A percentile compares a stretch with the other conserved stretches of the same genome.
Conservation (phyloP, 768 basidiomycete genomes). For the Wakefieldia striispora region DNA sequence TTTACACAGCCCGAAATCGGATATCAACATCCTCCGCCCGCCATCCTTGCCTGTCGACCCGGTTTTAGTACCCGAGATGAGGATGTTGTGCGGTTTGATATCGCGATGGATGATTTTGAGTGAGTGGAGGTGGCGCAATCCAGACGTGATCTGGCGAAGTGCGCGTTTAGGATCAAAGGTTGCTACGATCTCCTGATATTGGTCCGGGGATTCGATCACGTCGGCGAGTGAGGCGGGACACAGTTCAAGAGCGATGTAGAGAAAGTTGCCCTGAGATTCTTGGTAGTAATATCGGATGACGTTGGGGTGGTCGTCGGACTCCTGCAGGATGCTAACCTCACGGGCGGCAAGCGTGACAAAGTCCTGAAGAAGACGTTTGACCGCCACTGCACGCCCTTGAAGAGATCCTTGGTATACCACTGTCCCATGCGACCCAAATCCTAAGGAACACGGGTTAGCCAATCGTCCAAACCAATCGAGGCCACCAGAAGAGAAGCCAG, state of each 20-base stretch:
- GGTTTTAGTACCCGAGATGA: constrained; percentile 71
- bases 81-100: constrained; percentile 98
- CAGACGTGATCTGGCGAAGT: constrained; percentile 80
- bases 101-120: constrained; percentile 97
- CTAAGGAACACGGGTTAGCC: constrained; percentile 39
- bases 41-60: constrained; percentile 40
- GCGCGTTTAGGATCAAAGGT: constrained; percentile 87
- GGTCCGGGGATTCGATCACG: constrained; percentile 76
- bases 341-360: constrained; percentile 93
- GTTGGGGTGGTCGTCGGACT: constrained; percentile 97
- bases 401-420: constrained; percentile 92
- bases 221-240: constrained; percentile 90
- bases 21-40: constrained; percentile 82
- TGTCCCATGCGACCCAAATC: constrained; percentile 95
- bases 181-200: constrained; percentile 73
- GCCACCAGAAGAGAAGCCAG: neutral
- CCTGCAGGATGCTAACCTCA: constrained; percentile 92
- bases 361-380: constrained; percentile 92
- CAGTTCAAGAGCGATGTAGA: constrained; percentile 96
- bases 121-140: constrained; percentile 86
- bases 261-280: constrained; percentile 88
- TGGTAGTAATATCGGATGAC: constrained; percentile 99
- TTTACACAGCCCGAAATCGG: constrained; percentile 97
- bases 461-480: neutral
- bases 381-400: constrained; percentile 98